Evolutionary conservation across 1,284 basidiomycete genomes (phyloP).

Genomic region (Gomphus bonarii): DNA sequence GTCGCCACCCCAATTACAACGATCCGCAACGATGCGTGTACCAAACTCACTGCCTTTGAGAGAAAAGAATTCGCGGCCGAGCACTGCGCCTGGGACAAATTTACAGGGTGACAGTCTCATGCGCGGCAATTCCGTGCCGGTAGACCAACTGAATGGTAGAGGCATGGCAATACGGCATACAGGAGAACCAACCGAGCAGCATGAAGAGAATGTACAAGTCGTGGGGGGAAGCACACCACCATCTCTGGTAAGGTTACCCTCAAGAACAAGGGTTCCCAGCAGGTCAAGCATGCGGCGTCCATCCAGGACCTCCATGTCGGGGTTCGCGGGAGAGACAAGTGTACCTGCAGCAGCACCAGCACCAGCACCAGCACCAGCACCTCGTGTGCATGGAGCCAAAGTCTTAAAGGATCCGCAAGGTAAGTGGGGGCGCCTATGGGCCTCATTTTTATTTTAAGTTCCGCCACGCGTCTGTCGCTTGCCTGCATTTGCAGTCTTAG

Average conservation of each 20-base stretch:
- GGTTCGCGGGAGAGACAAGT: neutral
- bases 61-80: neutral
- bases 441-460: constrained; percentile 1
- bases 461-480: neutral
- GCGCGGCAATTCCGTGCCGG: neutral
- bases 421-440: neutral
- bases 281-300: neutral
- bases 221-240: neutral
- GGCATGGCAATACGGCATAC: neutral
- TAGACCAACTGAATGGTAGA: neutral
- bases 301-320: neutral
- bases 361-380: neutral
- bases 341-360: neutral
- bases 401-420: neutral
- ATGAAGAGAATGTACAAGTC: neutral
- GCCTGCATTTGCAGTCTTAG: neutral
- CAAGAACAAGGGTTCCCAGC: neutral
- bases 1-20: neutral
- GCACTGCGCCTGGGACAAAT: neutral
- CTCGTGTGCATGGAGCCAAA: neutral
- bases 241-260: neutral
- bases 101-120: neutral
- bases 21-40: neutral
- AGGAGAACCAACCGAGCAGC: neutral
- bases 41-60: neutral